Evolutionary conservation across 208 protist genomes (phyloP), one percentile per base, ranked within the genome.

Genomic region (Naegleria fowleri): DNA sequence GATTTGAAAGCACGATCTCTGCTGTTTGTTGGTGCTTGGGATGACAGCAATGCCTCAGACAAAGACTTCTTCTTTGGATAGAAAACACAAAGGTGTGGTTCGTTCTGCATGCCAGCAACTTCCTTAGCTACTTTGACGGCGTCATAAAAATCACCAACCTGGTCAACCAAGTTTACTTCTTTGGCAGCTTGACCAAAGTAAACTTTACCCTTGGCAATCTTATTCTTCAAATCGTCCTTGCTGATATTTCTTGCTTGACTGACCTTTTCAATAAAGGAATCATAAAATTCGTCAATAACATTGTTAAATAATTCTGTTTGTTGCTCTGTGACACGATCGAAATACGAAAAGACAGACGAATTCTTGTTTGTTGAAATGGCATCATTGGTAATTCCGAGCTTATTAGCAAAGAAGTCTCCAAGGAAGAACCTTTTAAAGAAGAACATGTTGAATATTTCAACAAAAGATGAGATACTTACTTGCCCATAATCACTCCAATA

Each of bases 401-500:
- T 85, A 1, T 85, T 43, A 29, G 38, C 0, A 16, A 39, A 85
- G 6, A 85, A 85, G 5, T 85, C 38, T 43, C 79, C 38, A 9
- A 43, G 22, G 22, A 43, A 43, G 15, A 85, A 43, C 11, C 43
- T 48, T n/a, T n/a, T n/a, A n/a, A 48, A 48, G 43, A 7, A 48
- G 7, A 9, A 7, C 43, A 48, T 48, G 43, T 9, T 48, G 7
- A 48, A 7, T 48, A 7, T 48, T 48, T 48, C 43, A 48, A 48
- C n/a, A n/a, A 48, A 48, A 9, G 5, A 48, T 48, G 43, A 48
- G 43, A 48, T 48, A 48, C 43, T 48, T 48, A 48, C 43, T 85
- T 85, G 22, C 86, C 86, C n/a, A 41, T 83, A 0, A 90, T 22
- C 15, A 90, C 86, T 40, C 86, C 86, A 83, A 90, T 90, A 25